phyloP scores from a whole-genome alignment of 768 basidiomycete species.

The Auriscalpium microsporum region DNA sequence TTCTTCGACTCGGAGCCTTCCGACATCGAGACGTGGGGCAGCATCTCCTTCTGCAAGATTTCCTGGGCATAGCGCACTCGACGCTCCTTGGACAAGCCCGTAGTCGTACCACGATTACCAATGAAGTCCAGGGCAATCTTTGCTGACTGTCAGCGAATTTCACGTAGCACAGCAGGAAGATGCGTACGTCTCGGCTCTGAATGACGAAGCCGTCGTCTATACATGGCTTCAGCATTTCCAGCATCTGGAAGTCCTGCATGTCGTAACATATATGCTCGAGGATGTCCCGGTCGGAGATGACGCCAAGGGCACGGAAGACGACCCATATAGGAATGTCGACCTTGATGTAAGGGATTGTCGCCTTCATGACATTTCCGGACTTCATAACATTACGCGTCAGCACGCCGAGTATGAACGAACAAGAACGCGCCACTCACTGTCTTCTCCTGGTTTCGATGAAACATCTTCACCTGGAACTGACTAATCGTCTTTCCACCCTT shows the following conservation, averaged over 20 bases:
- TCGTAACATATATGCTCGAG: slow-evolving; percentile 98
- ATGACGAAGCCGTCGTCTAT: slow-evolving; percentile 98
- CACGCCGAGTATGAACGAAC: slow-evolving; percentile 1
- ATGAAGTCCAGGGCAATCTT: slow-evolving; percentile 89
- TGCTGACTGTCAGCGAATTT: slow-evolving; percentile 6
- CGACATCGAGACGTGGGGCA: slow-evolving; percentile 93
- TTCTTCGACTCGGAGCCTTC: slow-evolving; percentile 97
- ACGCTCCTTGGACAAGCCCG: slow-evolving; percentile 83
- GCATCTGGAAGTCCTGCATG: slow-evolving; percentile 89
- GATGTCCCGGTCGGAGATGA: slow-evolving; percentile 96
- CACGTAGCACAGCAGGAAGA: not conserved
- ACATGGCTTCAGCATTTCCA: slow-evolving; percentile 97
- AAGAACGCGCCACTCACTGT: slow-evolving; percentile 46
- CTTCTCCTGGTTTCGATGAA: slow-evolving; percentile 82
- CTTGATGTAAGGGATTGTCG: slow-evolving; percentile 96
- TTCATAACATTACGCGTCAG: slow-evolving; percentile 23
- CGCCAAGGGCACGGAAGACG: slow-evolving; percentile 94
- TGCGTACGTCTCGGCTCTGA: slow-evolving; percentile 82
- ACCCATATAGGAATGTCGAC: slow-evolving; percentile 99
- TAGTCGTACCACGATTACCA: slow-evolving; percentile 94
- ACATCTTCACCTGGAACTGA: slow-evolving; percentile 97
- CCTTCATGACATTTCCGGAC: slow-evolving; percentile 91
- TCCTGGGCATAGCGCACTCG: slow-evolving; percentile 96
- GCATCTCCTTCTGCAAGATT: slow-evolving; percentile 96
- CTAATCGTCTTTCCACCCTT: slow-evolving; percentile 97